Base-by-base conservation (phyloP, 192 early-diverging fungal species). In the Coemansia sp. region DNA sequence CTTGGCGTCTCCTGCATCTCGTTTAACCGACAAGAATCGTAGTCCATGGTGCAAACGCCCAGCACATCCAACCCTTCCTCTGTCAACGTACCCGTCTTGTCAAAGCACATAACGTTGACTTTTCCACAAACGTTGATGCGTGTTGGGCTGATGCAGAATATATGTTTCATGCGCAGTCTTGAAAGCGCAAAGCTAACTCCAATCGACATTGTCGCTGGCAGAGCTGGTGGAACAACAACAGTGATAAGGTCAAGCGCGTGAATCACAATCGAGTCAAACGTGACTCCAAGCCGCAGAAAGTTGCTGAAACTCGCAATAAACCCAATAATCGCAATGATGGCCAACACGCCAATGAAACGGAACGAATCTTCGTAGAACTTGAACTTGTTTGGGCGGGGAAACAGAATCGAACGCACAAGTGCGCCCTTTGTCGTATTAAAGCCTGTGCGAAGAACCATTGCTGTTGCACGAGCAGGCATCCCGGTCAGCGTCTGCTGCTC, bases 341-440 rank as follows among this genome's bases (percentile, higher is more conserved):
- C 88, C 40, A 99, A 76, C 13, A 98, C 92, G 48, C 94, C 94
- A 58, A 98, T 95, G 67, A 98, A 99, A 26, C 91, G 86, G 84
- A 98, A 95, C 36, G 96, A 93, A 69, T 99, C 98, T n/a, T 90
- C 88, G 80, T 97, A 96, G 78, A 97, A 98, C 78, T 94, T 90
- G 74, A 98, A 97, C 56, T 89, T 92, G 77, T 95, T 94, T 21
- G 96, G 97, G 66, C 95, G 95, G 1, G 97, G 98, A 72, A 96
- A 98, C 42, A 98, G 84, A 78, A 99, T 98, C 39, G 93, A 96
- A 1, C 98, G 90, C 36, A 98, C 87, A 22, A 99, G 80, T 5
- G 94, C 88, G 47, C 98, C 98, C 73, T 98, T 99, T 32, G 95
- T 92, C 0, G 98, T 97, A 78, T 96, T 97, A 73, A 98, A 97